Evolutionary conservation across 805 yeast genomes (phyloP).

Genomic region (Dipodascus albidus): DNA sequence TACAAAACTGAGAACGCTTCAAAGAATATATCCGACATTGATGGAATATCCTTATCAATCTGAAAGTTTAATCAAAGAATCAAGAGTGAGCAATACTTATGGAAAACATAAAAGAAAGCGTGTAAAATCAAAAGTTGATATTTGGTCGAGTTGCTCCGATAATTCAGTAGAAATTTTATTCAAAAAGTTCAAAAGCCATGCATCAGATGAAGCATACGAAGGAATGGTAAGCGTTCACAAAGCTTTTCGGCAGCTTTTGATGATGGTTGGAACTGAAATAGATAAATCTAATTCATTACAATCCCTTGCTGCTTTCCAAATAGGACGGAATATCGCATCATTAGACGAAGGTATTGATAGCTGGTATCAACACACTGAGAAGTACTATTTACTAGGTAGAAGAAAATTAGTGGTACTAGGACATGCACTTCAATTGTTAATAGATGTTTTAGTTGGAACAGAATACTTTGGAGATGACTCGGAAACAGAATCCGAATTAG

Average conservation of each 20-base stretch:
- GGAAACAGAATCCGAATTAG: background rate
- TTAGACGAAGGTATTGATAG: background rate
- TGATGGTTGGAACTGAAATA: background rate
- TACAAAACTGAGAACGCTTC: background rate
- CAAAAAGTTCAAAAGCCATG: background rate
- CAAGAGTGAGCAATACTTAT: background rate
- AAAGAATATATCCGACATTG: background rate
- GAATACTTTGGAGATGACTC: background rate
- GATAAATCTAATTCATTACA: background rate
- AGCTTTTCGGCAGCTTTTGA: background rate
- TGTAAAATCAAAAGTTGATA: background rate
- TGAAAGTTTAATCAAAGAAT: background rate
- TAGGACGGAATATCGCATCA: background rate
- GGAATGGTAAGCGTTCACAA: background rate
- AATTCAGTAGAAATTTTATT: background rate
- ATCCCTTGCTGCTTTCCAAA: background rate
- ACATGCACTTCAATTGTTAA: background rate
- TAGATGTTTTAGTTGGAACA: background rate
- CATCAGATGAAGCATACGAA: background rate
- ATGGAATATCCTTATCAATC: background rate
- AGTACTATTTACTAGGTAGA: background rate
- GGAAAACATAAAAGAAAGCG: background rate
- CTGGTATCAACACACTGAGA: background rate
- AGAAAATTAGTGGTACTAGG: background rate
- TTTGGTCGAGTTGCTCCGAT: background rate